These are phyloP conservation scores for Didymella pomorum DNA, from an alignment of 2,329 filamentous ascomycete genomes.

Conservation along the genomic window DNA sequence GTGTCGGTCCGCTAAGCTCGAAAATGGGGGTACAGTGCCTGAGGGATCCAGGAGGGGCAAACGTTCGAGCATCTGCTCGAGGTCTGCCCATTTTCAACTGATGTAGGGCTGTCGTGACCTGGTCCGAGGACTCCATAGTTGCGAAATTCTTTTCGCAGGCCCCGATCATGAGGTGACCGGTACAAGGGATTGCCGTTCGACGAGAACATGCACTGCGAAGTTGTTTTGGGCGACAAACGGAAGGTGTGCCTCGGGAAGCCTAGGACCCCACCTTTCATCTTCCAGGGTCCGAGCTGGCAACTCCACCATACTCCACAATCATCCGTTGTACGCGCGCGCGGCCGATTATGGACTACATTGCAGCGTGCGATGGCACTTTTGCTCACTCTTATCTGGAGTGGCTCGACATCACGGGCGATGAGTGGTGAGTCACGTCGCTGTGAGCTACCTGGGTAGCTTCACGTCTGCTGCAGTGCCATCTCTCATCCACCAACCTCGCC, in stretches of 20 bases:
- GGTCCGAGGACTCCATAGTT: constrained; percentile 15
- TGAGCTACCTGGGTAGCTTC: neutral
- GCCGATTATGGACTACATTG: constrained; percentile 1
- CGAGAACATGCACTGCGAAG: constrained; percentile 17
- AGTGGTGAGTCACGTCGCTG: neutral
- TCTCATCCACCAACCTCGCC: constrained; percentile 9
- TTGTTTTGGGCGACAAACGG: constrained; percentile 28
- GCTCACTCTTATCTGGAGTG: constrained; percentile 5
- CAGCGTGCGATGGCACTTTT: constrained; percentile 1
- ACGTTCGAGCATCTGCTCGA: constrained; percentile 29
- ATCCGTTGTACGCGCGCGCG: constrained; percentile 6
- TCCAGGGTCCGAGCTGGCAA: neutral
- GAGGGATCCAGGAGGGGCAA: constrained; percentile 27
- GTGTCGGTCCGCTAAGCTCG: constrained; percentile 29
- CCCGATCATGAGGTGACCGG: constrained; percentile 37
- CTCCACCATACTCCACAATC: constrained; percentile 4
- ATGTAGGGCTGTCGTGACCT: constrained; percentile 21
- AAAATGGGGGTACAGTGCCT: constrained; percentile 44
- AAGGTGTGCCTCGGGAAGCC: constrained; percentile 25
- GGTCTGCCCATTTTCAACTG: constrained; percentile 40
- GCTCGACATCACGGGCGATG: neutral
- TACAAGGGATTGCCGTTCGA: constrained; percentile 25
- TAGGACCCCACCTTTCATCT: constrained; percentile 37
- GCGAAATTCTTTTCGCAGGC: constrained; percentile 27
- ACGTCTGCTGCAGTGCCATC: neutral